These are phyloP conservation scores for Haplosporangium sp. DNA, from an alignment of 371 early-diverging fungal species.

Conservation along the genomic window DNA sequence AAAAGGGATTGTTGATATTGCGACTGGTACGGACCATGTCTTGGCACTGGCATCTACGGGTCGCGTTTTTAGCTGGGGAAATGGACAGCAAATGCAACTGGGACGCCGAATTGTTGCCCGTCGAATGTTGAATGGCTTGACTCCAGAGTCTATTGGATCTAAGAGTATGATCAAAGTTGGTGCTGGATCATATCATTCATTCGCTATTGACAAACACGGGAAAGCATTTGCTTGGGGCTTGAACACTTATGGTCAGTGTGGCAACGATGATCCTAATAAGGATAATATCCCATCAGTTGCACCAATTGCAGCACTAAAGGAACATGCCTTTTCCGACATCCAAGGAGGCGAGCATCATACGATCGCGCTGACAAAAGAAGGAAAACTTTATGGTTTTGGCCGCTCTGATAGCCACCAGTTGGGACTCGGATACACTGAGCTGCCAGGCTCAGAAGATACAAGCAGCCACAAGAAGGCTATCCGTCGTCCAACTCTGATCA, in stretches of 20 bases:
- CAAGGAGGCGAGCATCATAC: slow-evolving; percentile 94
- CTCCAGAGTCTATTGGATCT: slow-evolving; percentile 67
- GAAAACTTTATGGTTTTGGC: slow-evolving; percentile 86
- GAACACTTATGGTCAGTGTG: slow-evolving; percentile 97
- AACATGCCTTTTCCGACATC: slow-evolving; percentile 60
- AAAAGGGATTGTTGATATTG: slow-evolving; percentile 77
- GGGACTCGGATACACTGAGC: slow-evolving; percentile 79
- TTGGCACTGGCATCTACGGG: slow-evolving; percentile 83
- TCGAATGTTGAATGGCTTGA: slow-evolving; percentile 70
- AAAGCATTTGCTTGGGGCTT: slow-evolving; percentile 91
- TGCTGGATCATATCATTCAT: slow-evolving; percentile 90
- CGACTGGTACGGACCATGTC: slow-evolving; percentile 94
- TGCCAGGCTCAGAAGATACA: slow-evolving; percentile 48
- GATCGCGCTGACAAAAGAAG: slow-evolving; percentile 79
- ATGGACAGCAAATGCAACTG: slow-evolving; percentile 92
- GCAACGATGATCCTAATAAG: slow-evolving; percentile 62
- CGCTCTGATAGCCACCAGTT: slow-evolving; percentile 94
- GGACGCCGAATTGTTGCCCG: slow-evolving; percentile 85
- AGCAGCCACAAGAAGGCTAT: slow-evolving; percentile 70
- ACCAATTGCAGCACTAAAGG: slow-evolving; percentile 64
- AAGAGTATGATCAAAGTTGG: slow-evolving; percentile 76
- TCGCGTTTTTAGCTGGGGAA: slow-evolving; percentile 92
- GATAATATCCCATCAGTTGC: slow-evolving; percentile 56
- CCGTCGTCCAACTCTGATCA: slow-evolving; percentile 66
- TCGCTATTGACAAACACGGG: slow-evolving; percentile 78